These are phyloP conservation scores for carrot (Daucus carota) DNA, from an alignment of 129 eudicot genomes.

Conservation along the genomic window DH1_v3.0 NC_030386.2:35812501-35813000, in stretches of 20 bases:
- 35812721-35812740: conserved; percentile 37
- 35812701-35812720: conserved; percentile 39
- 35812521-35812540: conserved; percentile 1
- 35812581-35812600: conserved; percentile 38
- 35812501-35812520: no score
- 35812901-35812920: not conserved
- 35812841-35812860: not conserved
- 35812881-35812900: not conserved
- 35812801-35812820: conserved; percentile 11
- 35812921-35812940: no score
- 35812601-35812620: conserved; percentile 41
- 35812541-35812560: conserved; percentile 17
- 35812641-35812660: conserved; percentile 32
- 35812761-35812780: conserved; percentile 18
- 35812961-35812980: no score
- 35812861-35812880: no score
- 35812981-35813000: no score
- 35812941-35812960: no score
- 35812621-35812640: conserved; percentile 51
- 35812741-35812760: conserved; percentile 35
- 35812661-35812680: conserved; percentile 31
- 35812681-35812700: conserved; percentile 26
- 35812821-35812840: not conserved
- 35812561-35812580: conserved; percentile 45
- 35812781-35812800: conserved; percentile 30